phyloP scores from a whole-genome alignment of 495 filamentous ascomycete genomes.

The Sporormia fimetaria region DNA sequence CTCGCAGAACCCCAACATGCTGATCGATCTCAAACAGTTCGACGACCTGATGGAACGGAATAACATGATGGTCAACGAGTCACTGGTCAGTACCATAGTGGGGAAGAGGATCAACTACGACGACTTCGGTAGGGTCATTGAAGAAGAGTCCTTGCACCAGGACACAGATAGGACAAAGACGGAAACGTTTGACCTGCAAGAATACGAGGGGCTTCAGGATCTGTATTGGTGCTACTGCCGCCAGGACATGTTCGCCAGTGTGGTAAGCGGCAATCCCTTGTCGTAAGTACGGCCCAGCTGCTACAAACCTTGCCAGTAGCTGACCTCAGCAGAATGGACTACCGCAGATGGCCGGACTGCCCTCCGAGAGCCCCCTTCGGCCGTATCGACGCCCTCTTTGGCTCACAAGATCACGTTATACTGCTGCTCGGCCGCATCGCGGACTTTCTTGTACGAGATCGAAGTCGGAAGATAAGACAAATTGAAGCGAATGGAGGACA shows the following conservation, averaged over 20 bases:
- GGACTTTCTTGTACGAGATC: conserved; percentile 68
- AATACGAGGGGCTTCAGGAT: conserved; percentile 69
- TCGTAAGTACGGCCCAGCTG: conserved; percentile 54
- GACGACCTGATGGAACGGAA: conserved; percentile 8
- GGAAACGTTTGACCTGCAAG: conserved; percentile 30
- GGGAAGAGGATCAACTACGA: conserved; percentile 32
- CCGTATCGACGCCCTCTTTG: conserved; percentile 69
- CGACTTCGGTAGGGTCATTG: conserved; percentile 22
- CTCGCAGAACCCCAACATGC: conserved; percentile 22
- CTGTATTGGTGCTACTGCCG: conserved; percentile 95
- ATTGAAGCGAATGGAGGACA: conserved; percentile 42
- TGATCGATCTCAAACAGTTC: conserved; percentile 21
- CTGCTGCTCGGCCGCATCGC: conserved; percentile 73
- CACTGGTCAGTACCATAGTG: conserved; percentile 27
- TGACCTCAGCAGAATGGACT: conserved; percentile 52
- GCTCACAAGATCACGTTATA: conserved; percentile 73
- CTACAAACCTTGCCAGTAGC: neutral
- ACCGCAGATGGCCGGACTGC: conserved; percentile 67
- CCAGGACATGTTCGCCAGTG: conserved; percentile 83
- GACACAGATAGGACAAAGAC: conserved; percentile 4
- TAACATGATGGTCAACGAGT: conserved; percentile 27
- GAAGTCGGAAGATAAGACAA: conserved; percentile 60
- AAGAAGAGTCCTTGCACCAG: conserved; percentile 3
- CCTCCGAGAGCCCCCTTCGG: conserved; percentile 74
- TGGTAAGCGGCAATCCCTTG: conserved; percentile 72